Conservation (phyloP, 805 yeast species). For the Suhomyces pyralidae region DNA sequence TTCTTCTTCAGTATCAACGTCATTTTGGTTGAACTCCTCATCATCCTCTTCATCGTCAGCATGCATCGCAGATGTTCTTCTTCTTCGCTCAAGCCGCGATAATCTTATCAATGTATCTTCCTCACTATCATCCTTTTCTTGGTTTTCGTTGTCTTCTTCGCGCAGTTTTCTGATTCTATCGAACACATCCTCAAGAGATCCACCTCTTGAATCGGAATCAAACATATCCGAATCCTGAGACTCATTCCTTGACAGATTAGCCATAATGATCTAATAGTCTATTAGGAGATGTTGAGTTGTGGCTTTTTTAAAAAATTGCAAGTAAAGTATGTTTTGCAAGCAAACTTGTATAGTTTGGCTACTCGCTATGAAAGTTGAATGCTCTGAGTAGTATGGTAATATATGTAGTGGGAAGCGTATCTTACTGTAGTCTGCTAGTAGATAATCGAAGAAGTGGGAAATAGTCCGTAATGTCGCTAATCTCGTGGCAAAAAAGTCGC, state of each 20-base stretch:
- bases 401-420: background rate
- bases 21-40: constrained; percentile 11
- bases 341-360: background rate
- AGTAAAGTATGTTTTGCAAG: background rate
- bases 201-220: background rate
- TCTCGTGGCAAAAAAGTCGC: constrained; percentile 5
- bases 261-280: background rate
- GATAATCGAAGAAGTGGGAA: background rate
- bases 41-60: constrained; percentile 10
- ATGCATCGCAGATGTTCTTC: constrained; percentile 18
- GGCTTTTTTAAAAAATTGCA: background rate
- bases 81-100: constrained; percentile 33
- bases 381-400: background rate
- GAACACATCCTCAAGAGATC: background rate
- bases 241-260: background rate
- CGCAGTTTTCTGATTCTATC: background rate
- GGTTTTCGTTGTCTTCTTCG: background rate
- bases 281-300: background rate
- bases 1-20: constrained; percentile 6
- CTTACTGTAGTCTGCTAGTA: background rate
- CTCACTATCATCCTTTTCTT: constrained; percentile 17
- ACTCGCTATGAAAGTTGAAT: background rate
- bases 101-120: constrained; percentile 34
- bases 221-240: background rate
- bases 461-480: background rate